These are phyloP conservation scores for Alternaria dauci DNA, from an alignment of 2,329 filamentous ascomycete species.

Conservation along the genomic window DNA sequence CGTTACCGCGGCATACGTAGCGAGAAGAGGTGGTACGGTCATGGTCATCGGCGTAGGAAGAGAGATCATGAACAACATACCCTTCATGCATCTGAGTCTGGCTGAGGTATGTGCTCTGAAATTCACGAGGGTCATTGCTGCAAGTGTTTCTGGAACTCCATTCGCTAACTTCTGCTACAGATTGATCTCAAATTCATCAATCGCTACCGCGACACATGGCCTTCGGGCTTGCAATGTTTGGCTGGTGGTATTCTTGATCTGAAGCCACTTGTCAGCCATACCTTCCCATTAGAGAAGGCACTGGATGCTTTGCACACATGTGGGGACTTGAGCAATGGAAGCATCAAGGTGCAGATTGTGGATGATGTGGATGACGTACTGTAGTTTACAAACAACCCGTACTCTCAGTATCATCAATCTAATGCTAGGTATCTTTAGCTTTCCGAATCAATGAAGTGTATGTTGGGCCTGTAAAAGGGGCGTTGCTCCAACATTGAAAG, in stretches of 20 bases:
- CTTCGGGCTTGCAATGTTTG: conserved; percentile 68
- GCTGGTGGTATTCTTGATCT: conserved; percentile 68
- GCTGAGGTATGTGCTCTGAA: conserved; percentile 59
- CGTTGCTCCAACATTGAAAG: background rate
- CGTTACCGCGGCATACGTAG: conserved; percentile 65
- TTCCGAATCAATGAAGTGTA: background rate
- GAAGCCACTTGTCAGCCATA: conserved; percentile 69
- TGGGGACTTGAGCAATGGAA: conserved; percentile 61
- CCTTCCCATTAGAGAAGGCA: conserved; percentile 68
- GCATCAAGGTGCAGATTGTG: conserved; percentile 69
- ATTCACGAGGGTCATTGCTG: background rate
- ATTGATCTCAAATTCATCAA: conserved; percentile 76
- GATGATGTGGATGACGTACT: conserved; percentile 52
- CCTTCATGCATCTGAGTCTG: conserved; percentile 71
- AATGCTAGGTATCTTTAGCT: background rate
- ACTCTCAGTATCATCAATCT: background rate
- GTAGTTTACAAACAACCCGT: conserved; percentile 3
- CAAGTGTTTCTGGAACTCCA: accelerated
- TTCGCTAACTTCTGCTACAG: conserved; percentile 42
- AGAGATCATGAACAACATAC: conserved; percentile 69
- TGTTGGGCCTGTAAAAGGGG: background rate
- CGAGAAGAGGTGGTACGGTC: conserved; percentile 66
- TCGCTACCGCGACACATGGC: conserved; percentile 75
- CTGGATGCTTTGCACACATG: conserved; percentile 65
- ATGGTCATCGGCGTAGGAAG: conserved; percentile 72